Evolutionary conservation across 1,284 basidiomycete species (phyloP).

Genomic region (Heterobasidion annosum): DNA sequence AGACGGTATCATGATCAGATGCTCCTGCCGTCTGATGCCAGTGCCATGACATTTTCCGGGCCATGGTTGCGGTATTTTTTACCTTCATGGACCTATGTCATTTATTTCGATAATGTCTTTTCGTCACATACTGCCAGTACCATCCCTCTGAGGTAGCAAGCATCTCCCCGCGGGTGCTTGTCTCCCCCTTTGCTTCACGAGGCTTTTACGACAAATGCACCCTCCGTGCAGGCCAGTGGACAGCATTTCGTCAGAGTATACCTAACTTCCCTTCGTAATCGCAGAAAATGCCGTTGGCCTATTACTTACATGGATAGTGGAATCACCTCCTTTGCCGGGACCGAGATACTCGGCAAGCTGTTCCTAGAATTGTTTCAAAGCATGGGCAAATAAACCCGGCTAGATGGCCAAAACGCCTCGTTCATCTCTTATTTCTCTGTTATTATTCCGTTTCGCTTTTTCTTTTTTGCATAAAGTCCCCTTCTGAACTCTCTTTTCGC

Average conservation of each 20-base stretch:
- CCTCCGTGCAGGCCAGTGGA: not conserved
- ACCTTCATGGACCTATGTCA: not conserved
- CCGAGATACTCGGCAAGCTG: not conserved
- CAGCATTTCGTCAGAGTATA: not conserved
- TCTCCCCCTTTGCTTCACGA: no score
- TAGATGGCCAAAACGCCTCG: slow-evolving; percentile 4
- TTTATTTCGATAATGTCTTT: not conserved
- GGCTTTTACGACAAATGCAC: not conserved
- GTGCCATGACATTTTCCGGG: not conserved
- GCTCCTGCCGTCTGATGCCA: not conserved
- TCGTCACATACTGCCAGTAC: no score
- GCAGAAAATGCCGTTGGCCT: not conserved
- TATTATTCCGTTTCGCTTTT: not conserved
- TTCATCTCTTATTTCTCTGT: not conserved
- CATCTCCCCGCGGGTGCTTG: no score
- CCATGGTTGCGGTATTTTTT: no score
- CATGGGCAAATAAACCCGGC: not conserved
- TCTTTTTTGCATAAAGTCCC: not conserved
- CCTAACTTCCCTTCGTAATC: not conserved
- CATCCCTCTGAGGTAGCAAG: no score
- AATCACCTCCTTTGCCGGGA: not conserved
- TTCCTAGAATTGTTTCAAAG: not conserved
- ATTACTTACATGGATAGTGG: not conserved
- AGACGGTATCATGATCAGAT: not conserved
- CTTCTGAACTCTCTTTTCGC: not conserved